Evolutionary conservation across 2,329 filamentous ascomycete genomes (phyloP).

Genomic region (Xylariaceae sp.): DNA sequence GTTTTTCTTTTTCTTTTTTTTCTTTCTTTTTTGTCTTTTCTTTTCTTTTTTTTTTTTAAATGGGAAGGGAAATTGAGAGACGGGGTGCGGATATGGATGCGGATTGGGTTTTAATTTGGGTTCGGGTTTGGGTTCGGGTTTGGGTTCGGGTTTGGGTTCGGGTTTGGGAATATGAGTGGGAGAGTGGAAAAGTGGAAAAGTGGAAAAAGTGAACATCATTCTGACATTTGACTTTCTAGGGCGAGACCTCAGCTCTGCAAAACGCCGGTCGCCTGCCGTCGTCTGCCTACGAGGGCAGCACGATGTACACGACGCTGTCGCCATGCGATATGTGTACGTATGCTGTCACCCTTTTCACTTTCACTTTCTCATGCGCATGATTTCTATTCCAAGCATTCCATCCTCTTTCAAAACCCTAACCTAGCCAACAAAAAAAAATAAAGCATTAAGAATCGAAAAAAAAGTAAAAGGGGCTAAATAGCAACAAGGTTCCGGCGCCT

Average conservation of each 20-base stretch:
- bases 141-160: too few relatives aligned
- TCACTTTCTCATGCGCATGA: neutral
- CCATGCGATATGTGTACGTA: constrained; percentile 69
- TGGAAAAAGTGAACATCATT: too few relatives aligned
- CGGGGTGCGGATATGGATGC: too few relatives aligned
- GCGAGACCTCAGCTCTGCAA: constrained; percentile 69
- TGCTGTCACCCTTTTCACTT: neutral
- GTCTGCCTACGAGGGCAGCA: constrained; percentile 61
- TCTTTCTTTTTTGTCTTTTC: neutral
- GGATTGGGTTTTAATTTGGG: too few relatives aligned
- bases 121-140: too few relatives aligned
- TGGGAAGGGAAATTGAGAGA: too few relatives aligned
- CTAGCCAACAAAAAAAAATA: neutral
- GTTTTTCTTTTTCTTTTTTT: neutral
- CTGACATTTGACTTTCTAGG: constrained; percentile 39
- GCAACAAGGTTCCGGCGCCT: constrained; percentile 56
- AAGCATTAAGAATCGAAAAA: neutral
- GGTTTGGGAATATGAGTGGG: too few relatives aligned
- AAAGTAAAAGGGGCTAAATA: neutral
- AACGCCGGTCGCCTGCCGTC: constrained; percentile 67
- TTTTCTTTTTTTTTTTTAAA: too few relatives aligned
- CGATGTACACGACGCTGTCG: constrained; percentile 78
- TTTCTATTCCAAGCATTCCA: neutral
- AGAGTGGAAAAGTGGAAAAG: too few relatives aligned
- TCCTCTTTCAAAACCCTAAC: too few relatives aligned